Evolutionary conservation across 2,329 filamentous ascomycete species (phyloP).

Genomic region (Coniella vitis): DNA sequence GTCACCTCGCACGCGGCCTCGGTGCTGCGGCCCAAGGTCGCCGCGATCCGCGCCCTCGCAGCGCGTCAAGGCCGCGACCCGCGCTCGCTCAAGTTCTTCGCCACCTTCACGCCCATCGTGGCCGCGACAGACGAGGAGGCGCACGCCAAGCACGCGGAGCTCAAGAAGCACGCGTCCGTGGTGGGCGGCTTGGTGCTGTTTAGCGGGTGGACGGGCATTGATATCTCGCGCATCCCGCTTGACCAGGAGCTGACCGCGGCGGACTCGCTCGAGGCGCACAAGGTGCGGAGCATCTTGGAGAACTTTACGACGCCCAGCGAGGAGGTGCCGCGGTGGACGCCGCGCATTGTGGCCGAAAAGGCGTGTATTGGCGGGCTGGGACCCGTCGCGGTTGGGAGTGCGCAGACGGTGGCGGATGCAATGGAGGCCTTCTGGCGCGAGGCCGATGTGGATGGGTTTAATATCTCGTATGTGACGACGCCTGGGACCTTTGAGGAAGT

Average conservation of each 20-base stretch:
- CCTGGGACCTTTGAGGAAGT: slow-evolving; percentile 47
- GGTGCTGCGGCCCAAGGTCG: slow-evolving; percentile 39
- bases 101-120: slow-evolving; percentile 36
- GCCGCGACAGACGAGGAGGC: slow-evolving; percentile 40
- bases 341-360: slow-evolving; percentile 36
- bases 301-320: slow-evolving; percentile 36
- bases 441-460: slow-evolving; percentile 27
- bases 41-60: slow-evolving; percentile 41
- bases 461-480: slow-evolving; percentile 39
- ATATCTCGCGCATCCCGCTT: slow-evolving; percentile 43
- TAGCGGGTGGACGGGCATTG: slow-evolving; percentile 47
- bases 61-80: slow-evolving; percentile 41
- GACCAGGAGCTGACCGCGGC: slow-evolving; percentile 45
- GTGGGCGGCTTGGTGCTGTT: slow-evolving; percentile 44
- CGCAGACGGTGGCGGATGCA: slow-evolving; percentile 38
- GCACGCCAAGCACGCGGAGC: slow-evolving; percentile 35
- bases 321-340: slow-evolving; percentile 38
- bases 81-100: slow-evolving; percentile 41
- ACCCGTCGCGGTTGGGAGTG: slow-evolving; percentile 39
- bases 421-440: slow-evolving; percentile 37
- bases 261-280: slow-evolving; percentile 42
- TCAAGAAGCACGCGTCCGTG: slow-evolving; percentile 39
- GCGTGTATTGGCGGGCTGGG: slow-evolving; percentile 42
- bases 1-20: slow-evolving; percentile 41
- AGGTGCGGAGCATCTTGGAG: slow-evolving; percentile 35